Evolutionary conservation across 2,329 filamentous ascomycete genomes (phyloP).

Genomic region (Pseudogymnoascus sp.): DNA sequence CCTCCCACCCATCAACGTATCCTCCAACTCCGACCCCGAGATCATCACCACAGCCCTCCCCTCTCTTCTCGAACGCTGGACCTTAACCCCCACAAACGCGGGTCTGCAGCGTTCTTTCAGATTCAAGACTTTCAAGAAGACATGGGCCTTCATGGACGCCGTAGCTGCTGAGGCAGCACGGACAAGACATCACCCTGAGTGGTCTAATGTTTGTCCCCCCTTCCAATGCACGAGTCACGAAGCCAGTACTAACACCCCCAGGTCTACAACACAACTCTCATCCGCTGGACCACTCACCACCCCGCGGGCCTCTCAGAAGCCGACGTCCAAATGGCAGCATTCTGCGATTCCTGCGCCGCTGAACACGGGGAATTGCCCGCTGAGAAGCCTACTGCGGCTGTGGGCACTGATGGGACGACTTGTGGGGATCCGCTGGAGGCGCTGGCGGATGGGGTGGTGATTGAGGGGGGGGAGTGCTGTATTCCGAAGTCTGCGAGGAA

Average conservation of each 20-base stretch:
- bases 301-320: constrained; percentile 57
- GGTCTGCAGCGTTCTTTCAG: constrained; percentile 53
- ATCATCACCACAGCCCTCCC: constrained; percentile 12
- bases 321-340: constrained; percentile 53
- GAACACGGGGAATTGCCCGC: constrained; percentile 46
- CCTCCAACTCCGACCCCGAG: constrained; percentile 7
- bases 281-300: constrained; percentile 67
- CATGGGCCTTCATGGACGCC: constrained; percentile 69
- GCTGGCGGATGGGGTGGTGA: constrained; percentile 40
- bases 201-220: constrained; percentile 54
- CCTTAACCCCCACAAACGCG: constrained; percentile 41
- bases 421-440: constrained; percentile 33
- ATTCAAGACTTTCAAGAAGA: constrained; percentile 59
- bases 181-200: constrained; percentile 66
- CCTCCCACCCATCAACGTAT: background rate
- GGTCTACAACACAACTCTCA: constrained; percentile 63
- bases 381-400: background rate
- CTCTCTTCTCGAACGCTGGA: constrained; percentile 37
- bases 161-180: constrained; percentile 60
- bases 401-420: constrained; percentile 1
- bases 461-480: constrained; percentile 47
- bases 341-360: constrained; percentile 52
- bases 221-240: background rate
- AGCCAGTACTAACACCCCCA: constrained; percentile 24
- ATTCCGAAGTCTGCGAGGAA: constrained; percentile 34